Evolutionary conservation across 805 yeast genomes (phyloP).

Genomic region (Torulaspora quercuum): DNA sequence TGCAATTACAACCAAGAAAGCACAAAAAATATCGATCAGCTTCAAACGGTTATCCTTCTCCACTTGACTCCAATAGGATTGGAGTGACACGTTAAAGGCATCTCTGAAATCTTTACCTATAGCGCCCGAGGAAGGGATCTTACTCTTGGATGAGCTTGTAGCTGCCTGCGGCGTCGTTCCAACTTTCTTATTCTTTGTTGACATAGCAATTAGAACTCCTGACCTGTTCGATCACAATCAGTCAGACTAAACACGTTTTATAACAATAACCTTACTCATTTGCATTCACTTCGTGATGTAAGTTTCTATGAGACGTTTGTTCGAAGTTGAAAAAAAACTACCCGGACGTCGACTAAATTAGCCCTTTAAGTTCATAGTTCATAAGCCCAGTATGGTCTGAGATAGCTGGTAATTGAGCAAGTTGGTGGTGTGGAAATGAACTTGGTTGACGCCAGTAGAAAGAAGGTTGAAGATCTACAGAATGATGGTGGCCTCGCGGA

Average conservation of each 20-base stretch:
- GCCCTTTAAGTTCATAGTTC: too few relatives aligned
- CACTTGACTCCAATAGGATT: slow-evolving; percentile 31
- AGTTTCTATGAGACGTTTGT: too few relatives aligned
- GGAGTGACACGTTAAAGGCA: slow-evolving; percentile 25
- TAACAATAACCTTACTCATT: too few relatives aligned
- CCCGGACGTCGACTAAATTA: too few relatives aligned
- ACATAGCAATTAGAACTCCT: slow-evolving; percentile 4
- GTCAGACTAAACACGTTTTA: too few relatives aligned
- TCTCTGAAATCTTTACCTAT: slow-evolving; percentile 29
- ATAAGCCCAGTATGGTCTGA: too few relatives aligned
- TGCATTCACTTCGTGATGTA: too few relatives aligned
- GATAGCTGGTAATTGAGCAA: background rate
- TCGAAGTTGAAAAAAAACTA: too few relatives aligned
- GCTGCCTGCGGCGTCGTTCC: slow-evolving; percentile 4
- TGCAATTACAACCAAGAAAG: slow-evolving; percentile 71
- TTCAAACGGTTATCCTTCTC: slow-evolving; percentile 45
- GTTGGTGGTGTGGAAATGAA: slow-evolving; percentile 1
- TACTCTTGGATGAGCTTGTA: slow-evolving; percentile 6
- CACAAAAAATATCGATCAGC: slow-evolving; percentile 74
- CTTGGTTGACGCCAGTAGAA: slow-evolving; percentile 11
- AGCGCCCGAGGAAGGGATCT: slow-evolving; percentile 6
- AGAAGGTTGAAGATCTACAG: slow-evolving; percentile 15
- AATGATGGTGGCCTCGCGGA: slow-evolving; percentile 3
- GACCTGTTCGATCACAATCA: too few relatives aligned
- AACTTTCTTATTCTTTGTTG: slow-evolving; percentile 11